Evolutionary conservation across 495 filamentous ascomycete species (phyloP).

Genomic region (Friedmanniomyces endolithicus): DNA sequence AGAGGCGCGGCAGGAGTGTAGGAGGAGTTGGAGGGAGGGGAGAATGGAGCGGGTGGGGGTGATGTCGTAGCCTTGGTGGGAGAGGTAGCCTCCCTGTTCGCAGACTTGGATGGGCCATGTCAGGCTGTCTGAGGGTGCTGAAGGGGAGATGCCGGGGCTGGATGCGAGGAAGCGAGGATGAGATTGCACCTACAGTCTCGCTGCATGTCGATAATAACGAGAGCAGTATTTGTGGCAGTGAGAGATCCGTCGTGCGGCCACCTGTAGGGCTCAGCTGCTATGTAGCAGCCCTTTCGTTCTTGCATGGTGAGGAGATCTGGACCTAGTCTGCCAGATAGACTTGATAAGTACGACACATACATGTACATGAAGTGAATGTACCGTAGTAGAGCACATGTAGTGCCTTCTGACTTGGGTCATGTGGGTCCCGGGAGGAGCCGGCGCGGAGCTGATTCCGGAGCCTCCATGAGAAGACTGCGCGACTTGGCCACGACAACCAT

Average conservation of each 20-base stretch:
- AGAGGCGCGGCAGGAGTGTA: constrained; percentile 16
- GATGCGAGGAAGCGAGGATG: not conserved
- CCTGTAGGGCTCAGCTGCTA: constrained; percentile 39
- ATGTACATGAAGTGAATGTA: too few relatives aligned
- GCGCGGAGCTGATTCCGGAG: too few relatives aligned
- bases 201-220: constrained; percentile 64
- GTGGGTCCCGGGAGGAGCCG: too few relatives aligned
- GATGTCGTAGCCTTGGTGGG: constrained; percentile 48
- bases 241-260: constrained; percentile 53
- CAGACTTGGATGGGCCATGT: constrained; percentile 37
- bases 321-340: too few relatives aligned
- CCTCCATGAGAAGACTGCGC: too few relatives aligned
- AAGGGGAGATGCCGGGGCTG: not conserved
- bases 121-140: not conserved
- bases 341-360: too few relatives aligned
- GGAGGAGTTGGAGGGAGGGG: constrained; percentile 31
- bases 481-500: not conserved
- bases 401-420: too few relatives aligned
- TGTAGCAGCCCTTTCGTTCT: not conserved
- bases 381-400: too few relatives aligned
- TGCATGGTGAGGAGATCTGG: not conserved
- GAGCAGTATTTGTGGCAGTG: constrained; percentile 46
- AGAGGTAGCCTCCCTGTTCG: constrained; percentile 45
- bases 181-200: constrained; percentile 44
- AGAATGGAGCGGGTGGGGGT: constrained; percentile 41